These are phyloP conservation scores for Suillus decipiens DNA, from an alignment of 768 basidiomycete genomes.

Conservation along the genomic window DNA sequence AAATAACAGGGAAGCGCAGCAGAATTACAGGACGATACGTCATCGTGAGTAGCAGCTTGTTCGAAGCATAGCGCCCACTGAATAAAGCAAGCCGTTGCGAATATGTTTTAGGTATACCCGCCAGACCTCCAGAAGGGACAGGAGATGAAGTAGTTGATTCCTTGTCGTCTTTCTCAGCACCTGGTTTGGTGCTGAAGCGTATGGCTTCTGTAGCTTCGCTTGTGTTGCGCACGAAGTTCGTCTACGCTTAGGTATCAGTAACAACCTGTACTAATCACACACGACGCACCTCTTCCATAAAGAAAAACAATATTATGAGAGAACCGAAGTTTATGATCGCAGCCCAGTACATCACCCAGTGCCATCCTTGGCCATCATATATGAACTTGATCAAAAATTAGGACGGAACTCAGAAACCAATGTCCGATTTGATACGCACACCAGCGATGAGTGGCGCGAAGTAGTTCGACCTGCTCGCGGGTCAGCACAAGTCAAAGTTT, in stretches of 20 bases:
- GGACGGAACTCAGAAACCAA: not conserved
- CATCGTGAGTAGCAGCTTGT: constrained; percentile 22
- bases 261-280: not conserved
- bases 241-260: constrained; percentile 11
- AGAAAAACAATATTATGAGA: constrained; percentile 19
- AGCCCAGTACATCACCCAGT: constrained; percentile 26
- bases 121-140: constrained; percentile 13
- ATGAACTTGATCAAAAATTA: constrained; percentile 17
- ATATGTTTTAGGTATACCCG: constrained; percentile 18
- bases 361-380: constrained; percentile 23
- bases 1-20: constrained; percentile 23
- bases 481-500: not conserved
- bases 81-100: constrained; percentile 18
- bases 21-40: constrained; percentile 20
- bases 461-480: constrained; percentile 19
- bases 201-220: constrained; percentile 20
- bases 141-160: constrained; percentile 13
- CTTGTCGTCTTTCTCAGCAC: constrained; percentile 15
- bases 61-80: constrained; percentile 20
- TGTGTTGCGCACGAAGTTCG: constrained; percentile 19
- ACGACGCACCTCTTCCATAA: constrained; percentile 22
- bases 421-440: constrained; percentile 9
- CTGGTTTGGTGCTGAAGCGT: not conserved
- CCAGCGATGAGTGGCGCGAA: constrained; percentile 24
- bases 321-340: constrained; percentile 22